Evolutionary conservation across 176 grass and related monocot genomes (phyloP), one percentile per base, ranked within the genome.

Genomic region (Aegilops umbellulata): DNA sequence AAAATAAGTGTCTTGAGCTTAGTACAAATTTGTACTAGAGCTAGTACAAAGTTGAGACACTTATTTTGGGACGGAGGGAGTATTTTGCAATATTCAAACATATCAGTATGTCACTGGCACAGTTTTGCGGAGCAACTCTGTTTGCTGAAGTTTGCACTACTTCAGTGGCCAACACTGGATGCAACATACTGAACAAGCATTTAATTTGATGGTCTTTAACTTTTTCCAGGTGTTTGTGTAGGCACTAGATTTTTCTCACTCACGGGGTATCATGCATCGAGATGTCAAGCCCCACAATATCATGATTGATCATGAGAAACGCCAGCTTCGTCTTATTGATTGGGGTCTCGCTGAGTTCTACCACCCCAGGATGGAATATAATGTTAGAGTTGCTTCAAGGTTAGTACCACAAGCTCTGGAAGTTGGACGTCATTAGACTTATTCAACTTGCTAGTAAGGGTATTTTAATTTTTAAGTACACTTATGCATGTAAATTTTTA

Each of bases 301-400:
- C 65, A 96, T 99, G 97, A 96, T 99, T 53, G 94, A 99, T 88
- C 97, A 96, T 83, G 89, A 88, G 83, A 93, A 94, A 20, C 86
- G 82, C 70, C 93, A 96, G 79, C 89, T 99, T 85, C 78, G 88
- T 79, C 92, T 99, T 80, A 96, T 99, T 94, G 94, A 99, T 36
- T 99, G 97, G 94, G 97, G 97, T 89, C 90, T 99, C 27, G 97
- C 97, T 1, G 94, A 99, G 84, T 99, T 99, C 70, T 99, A 99
- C 80, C 94, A 99, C 88, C 94, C 94, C 44, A 91, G 89, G 55
- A 94, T 91, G 87, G 92, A 99, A 67, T 99, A 99, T 77, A 96
- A 99, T 80, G 97, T 90, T 62, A 91, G 97, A 87, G 97, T 99
- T 89, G 97, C 94, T 78, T 99, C 97, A 55, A 96, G 94, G 97